Conservation (phyloP, 23 red algal species). For the Gracilaria caudata region DNA sequence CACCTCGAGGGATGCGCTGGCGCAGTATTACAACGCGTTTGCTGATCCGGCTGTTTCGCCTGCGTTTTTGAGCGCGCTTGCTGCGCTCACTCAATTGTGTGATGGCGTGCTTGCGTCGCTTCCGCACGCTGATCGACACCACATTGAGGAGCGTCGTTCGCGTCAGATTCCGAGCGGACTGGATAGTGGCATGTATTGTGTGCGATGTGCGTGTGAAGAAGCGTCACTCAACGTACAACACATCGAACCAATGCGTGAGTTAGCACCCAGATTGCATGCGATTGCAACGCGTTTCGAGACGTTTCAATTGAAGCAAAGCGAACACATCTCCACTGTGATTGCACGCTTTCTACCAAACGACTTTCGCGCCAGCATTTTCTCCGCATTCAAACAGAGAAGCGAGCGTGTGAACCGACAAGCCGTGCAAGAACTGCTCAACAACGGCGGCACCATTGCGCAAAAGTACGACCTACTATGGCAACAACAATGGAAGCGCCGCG, state of each 20-base stretch:
- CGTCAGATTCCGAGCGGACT: constrained; percentile 3
- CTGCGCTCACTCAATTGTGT: not conserved
- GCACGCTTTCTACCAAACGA: constrained; percentile 25
- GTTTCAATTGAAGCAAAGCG: constrained; percentile 40
- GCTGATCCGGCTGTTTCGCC: not conserved
- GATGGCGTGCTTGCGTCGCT: not conserved
- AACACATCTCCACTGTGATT: constrained; percentile 36
- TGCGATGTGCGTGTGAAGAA: constrained; percentile 43
- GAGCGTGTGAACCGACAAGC: constrained; percentile 34
- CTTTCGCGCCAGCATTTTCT: constrained; percentile 35
- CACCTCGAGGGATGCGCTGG: not conserved
- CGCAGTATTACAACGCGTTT: not conserved
- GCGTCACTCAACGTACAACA: not conserved
- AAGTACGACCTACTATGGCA: constrained; percentile 51
- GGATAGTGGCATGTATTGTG: constrained; percentile 52
- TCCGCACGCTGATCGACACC: too few relatives aligned
- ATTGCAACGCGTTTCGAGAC: constrained; percentile 38
- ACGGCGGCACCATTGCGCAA: constrained; percentile 15
- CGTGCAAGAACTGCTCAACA: not conserved
- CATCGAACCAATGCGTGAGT: not conserved
- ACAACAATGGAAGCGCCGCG: constrained; percentile 57
- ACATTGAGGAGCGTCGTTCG: not conserved
- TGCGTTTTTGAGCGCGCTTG: not conserved
- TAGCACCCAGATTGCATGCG: not conserved
- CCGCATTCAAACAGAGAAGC: constrained; percentile 30